Conservation (phyloP, 371 early-diverging fungal genomes). For the Mortierella sp. region DNA sequence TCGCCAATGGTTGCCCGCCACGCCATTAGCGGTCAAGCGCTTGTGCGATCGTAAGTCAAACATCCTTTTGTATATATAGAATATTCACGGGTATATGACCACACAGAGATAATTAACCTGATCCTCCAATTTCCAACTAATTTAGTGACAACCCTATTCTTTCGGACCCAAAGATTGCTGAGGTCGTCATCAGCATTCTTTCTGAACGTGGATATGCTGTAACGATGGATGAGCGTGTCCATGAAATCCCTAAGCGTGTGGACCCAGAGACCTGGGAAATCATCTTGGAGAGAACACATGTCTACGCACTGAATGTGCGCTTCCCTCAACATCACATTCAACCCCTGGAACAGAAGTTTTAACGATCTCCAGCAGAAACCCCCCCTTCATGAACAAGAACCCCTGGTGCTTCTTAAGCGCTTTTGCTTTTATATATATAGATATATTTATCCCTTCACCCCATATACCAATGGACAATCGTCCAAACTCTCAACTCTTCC, state of each 20-base stretch:
- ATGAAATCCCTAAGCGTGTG: constrained; percentile 69
- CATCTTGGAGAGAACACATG: constrained; percentile 63
- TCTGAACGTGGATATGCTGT: constrained; percentile 79
- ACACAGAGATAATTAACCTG: background rate
- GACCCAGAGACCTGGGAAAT: constrained; percentile 74
- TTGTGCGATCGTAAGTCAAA: constrained; percentile 69
- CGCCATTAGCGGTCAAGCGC: constrained; percentile 74
- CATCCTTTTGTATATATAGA: background rate
- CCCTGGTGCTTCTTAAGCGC: background rate
- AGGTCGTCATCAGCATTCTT: constrained; percentile 75
- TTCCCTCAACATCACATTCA: constrained; percentile 80
- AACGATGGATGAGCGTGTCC: constrained; percentile 67
- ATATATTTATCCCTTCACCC: background rate
- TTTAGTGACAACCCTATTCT: constrained; percentile 65
- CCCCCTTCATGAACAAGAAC: too few relatives aligned
- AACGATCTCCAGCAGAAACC: constrained; percentile 1
- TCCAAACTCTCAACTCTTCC: too few relatives aligned
- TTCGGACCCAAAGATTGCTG: constrained; percentile 65
- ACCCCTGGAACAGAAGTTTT: constrained; percentile 75
- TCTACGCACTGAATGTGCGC: constrained; percentile 69
- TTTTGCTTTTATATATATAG: background rate
- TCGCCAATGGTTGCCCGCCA: constrained; percentile 70
- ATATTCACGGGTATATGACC: background rate
- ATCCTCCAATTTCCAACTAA: background rate
- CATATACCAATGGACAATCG: background rate